A percentile compares a stretch with the other conserved stretches of the same genome.
These are phyloP conservation scores for Phylloporus rhodoxanthus DNA, from an alignment of 768 basidiomycete genomes.

Conservation along the genomic window DNA sequence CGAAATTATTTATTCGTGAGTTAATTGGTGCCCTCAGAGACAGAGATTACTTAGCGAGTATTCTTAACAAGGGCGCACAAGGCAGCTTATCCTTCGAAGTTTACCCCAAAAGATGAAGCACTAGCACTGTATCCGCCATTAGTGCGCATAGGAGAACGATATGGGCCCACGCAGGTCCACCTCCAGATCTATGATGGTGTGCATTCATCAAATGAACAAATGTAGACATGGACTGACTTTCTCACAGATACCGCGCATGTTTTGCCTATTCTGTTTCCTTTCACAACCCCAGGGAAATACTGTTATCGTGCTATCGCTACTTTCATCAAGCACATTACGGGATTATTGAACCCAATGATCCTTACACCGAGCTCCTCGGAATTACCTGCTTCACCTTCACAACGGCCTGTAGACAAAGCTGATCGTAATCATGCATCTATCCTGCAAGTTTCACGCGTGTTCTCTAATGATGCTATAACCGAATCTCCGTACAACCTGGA, in stretches of 20 bases:
- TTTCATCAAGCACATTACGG: conserved; percentile 64
- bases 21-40: conserved; percentile 8
- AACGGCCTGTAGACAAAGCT: conserved; percentile 1
- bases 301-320: conserved; percentile 73
- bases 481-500: not conserved
- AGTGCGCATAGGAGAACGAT: conserved; percentile 46
- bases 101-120: conserved; percentile 41
- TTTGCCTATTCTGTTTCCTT: conserved; percentile 67
- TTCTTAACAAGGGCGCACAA: conserved; percentile 68
- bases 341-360: conserved; percentile 28
- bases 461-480: not conserved
- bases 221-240: conserved; percentile 10
- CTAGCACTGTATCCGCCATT: conserved; percentile 53
- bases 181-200: conserved; percentile 87
- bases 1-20: conserved; percentile 82
- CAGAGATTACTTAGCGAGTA: not conserved
- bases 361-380: conserved; percentile 10
- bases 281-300: conserved; percentile 73
- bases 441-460: not conserved
- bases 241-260: conserved; percentile 62
- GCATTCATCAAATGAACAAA: conserved; percentile 15
- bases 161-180: conserved; percentile 74
- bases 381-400: not conserved
- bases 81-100: conserved; percentile 78
- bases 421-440: not conserved